These are phyloP conservation scores for Triticum turgidum DNA, from an alignment of 176 grass and related monocot species.

Conservation along the genomic window DNA sequence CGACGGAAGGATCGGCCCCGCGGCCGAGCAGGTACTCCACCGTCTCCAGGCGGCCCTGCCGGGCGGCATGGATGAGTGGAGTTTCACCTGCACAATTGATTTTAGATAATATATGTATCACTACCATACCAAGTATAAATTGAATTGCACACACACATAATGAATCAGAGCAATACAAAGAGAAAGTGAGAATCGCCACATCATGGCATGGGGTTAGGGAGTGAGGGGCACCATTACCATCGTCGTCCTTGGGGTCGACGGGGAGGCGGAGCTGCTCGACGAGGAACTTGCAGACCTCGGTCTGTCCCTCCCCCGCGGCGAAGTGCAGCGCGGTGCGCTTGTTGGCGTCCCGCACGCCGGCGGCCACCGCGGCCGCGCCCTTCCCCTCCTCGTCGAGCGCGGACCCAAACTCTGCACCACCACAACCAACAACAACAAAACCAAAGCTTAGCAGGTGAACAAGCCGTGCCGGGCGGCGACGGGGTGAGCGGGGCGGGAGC, in stretches of 20 bases:
- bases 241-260: conserved; percentile 76
- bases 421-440: not conserved
- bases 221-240: conserved; percentile 35
- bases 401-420: conserved; percentile 46
- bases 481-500: not conserved
- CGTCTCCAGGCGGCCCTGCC: conserved; percentile 67
- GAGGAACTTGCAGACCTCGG: conserved; percentile 71
- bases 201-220: not conserved
- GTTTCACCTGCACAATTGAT: conserved; percentile 57
- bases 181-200: too few species aligned
- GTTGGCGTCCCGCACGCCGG: conserved; percentile 74
- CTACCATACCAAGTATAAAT: not conserved
- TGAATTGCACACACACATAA: not conserved
- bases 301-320: conserved; percentile 64
- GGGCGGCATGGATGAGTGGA: conserved; percentile 81
- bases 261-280: conserved; percentile 72
- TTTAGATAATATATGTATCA: too few species aligned
- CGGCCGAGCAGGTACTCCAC: conserved; percentile 73
- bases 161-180: not conserved
- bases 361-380: conserved; percentile 56
- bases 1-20: conserved; percentile 64
- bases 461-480: not conserved
- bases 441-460: not conserved
- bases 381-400: conserved; percentile 77
- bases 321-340: conserved; percentile 89